phyloP scores from a whole-genome alignment of 139 green algal species.

The Chlamydomonas sp. region DNA sequence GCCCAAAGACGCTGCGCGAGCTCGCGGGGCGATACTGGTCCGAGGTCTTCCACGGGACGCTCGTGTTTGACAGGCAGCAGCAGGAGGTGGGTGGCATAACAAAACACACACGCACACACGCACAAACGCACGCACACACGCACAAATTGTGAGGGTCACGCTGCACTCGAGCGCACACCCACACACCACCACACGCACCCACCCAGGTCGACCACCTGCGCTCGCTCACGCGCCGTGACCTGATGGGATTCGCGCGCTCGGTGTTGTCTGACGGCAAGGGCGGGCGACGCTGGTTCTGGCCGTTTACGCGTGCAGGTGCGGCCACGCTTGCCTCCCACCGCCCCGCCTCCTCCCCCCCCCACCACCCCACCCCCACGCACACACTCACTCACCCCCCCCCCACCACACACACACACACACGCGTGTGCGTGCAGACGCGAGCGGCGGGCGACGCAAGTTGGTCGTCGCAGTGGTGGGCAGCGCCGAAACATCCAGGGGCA shows the following conservation, averaged over 20 bases:
- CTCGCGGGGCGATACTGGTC: conserved; percentile 32
- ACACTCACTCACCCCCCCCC: too few species aligned
- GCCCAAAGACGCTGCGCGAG: conserved; percentile 62
- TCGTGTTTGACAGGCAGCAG: conserved; percentile 29
- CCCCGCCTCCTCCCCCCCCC: too few species aligned
- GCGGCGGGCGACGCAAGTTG: conserved; percentile 27
- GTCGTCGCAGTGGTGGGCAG: conserved; percentile 30
- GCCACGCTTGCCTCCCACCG: too few species aligned
- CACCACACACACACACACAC: too few species aligned
- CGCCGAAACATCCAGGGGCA: conserved; percentile 9
- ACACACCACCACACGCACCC: too few species aligned
- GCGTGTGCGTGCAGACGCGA: too few species aligned
- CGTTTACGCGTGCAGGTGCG: too few species aligned
- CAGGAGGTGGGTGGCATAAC: neutral
- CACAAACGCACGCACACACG: too few species aligned
- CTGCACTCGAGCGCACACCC: conserved; percentile 30
- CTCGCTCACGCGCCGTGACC: conserved; percentile 40
- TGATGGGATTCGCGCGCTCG: conserved; percentile 46
- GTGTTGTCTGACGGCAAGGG: too few species aligned
- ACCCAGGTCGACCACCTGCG: conserved; percentile 56
- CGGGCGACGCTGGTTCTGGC: too few species aligned
- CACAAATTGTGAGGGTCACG: neutral
- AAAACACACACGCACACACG: too few species aligned
- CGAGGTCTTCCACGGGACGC: conserved; percentile 28
- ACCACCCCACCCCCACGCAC: too few species aligned